Conservation (phyloP, 73 alveolate genomes). For the Effrenium voratum region DNA sequence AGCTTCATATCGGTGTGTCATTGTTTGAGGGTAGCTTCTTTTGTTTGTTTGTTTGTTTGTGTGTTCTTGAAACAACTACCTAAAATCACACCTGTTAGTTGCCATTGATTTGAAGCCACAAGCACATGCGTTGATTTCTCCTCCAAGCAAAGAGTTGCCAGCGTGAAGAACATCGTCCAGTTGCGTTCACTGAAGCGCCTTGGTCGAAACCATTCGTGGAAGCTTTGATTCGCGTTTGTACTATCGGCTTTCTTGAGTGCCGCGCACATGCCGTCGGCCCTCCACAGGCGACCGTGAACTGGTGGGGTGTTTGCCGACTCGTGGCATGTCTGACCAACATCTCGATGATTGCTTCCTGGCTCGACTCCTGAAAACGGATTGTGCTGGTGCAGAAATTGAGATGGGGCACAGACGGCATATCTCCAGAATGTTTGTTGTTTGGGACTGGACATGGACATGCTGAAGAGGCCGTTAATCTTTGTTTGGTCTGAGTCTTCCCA, state of each 20-base stretch:
- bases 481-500: background rate
- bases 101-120: too few relatives aligned
- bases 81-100: too few relatives aligned
- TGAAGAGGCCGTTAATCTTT: background rate
- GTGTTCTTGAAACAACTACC: too few relatives aligned
- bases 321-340: conserved; percentile 70
- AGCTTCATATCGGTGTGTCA: too few relatives aligned
- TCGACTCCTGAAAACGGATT: background rate
- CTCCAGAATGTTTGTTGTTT: background rate
- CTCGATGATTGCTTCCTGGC: conserved; percentile 44
- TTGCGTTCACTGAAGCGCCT: background rate
- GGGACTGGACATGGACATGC: background rate
- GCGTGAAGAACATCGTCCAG: background rate
- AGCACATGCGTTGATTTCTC: background rate
- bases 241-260: background rate
- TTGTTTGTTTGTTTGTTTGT: too few relatives aligned
- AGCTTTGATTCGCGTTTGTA: background rate
- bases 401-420: background rate
- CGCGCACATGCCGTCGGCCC: background rate
- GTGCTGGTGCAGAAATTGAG: background rate
- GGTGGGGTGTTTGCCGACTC: conserved; percentile 85
- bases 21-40: too few relatives aligned
- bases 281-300: background rate
- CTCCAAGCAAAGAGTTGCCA: background rate
- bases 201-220: background rate